Base-by-base conservation (phyloP, 108 stramenopile genomes). In the Seminavis robusta region DNA sequence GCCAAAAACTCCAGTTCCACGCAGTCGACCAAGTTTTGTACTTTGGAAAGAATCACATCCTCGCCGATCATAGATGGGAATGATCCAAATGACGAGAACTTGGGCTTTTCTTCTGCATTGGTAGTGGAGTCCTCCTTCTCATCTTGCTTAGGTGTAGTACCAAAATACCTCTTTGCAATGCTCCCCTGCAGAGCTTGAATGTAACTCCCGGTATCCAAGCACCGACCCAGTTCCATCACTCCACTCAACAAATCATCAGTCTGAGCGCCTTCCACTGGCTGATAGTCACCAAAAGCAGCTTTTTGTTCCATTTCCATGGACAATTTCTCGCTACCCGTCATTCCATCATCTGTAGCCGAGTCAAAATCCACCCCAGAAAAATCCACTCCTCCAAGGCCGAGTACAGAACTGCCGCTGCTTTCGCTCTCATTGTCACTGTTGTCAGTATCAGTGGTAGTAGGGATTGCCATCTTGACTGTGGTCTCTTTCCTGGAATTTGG, bases 311-410 rank as follows among this genome's bases (percentile, higher is more conserved):
- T 30, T 8, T 3, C 23, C 13, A 41, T 42, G 13, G 9, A 17
- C 17, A 37, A 21, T 10, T 38, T 15, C 33, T 54, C 23, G 10
- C 11, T 40, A 16, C 17, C 6, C 52, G 6, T 33, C 32, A 43
- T 34, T 34, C 27, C 28, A 23, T 27, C 54, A 23, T 45, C 33
- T 0, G 21, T 72, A 4, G 46, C 42, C 24, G 56, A 79, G 56
- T 67, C 81, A 77, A 90, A 90, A 44, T 90, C 61, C 3, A 90
- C 88, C 4, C 84, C 88, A 34, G 61, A 26, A 34, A 86, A 74
- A 53, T 90, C 76, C 46, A 90, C 33, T 26, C 28, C 37, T 8
- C 77, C 72, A 58, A 90, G 86, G 31, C 58, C 84, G 25, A 86
- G 38, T 65, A 68, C 82, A 39, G 53, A 38, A 30, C 79, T 72